Percentiles rank a stretch among this genome's conserved stretches.
phyloP scores from a whole-genome alignment of 2,329 filamentous ascomycete genomes.

The Iodosphaeria phyllophila region DNA sequence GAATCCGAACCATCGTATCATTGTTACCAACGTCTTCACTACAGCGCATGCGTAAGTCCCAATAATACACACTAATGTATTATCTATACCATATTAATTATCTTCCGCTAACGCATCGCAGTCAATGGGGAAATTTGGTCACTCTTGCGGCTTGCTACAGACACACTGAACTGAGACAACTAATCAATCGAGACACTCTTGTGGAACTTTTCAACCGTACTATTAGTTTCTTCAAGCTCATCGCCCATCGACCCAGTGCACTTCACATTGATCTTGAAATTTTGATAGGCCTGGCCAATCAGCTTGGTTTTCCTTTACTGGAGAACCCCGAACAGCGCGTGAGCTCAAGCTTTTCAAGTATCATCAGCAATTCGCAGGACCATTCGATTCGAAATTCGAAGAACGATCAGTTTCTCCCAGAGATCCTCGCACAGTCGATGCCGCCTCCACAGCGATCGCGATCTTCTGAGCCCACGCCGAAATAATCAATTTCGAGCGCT shows the following conservation, averaged over 20 bases:
- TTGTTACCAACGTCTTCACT: conserved; percentile 92
- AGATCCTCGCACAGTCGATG: no score
- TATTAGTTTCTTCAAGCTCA: conserved; percentile 54
- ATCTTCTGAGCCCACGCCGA: no score
- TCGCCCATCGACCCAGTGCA: conserved; percentile 56
- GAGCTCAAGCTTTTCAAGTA: conserved; percentile 24
- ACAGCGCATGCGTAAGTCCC: conserved; percentile 80
- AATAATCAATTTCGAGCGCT: no score
- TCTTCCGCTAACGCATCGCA: conserved; percentile 21
- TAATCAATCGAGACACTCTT: conserved; percentile 37
- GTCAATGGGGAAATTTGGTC: conserved; percentile 92
- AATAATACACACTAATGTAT: conserved; percentile 1
- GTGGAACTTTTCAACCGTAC: conserved; percentile 49
- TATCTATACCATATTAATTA: no score
- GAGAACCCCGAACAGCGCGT: conserved; percentile 12
- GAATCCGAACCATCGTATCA: conserved; percentile 40
- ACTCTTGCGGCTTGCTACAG: conserved; percentile 70
- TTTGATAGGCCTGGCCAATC: conserved; percentile 30
- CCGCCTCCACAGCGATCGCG: no score
- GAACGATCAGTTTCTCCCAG: no score
- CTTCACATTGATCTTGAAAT: conserved; percentile 59
- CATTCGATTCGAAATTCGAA: no score
- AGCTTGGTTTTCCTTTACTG: conserved; percentile 24
- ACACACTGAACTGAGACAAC: conserved; percentile 39
- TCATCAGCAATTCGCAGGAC: no score